Evolutionary conservation across 2,329 filamentous ascomycete species (phyloP).

Genomic region (Trichophyton benhamiae): DNA sequence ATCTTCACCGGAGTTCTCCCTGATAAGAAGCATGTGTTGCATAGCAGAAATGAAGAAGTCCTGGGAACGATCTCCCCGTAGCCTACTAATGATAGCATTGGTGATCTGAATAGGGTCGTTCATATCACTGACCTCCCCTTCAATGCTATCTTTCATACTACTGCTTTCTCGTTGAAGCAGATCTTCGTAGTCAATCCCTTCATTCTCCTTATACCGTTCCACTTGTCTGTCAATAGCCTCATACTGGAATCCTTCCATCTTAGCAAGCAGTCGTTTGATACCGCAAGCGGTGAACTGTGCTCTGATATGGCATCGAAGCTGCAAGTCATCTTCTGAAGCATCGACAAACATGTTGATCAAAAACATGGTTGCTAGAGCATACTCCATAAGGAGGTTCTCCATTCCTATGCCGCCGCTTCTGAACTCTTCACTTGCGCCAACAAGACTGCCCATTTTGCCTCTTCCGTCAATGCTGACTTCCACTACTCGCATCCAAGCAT

Average conservation of each 20-base stretch:
- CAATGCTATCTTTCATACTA: conserved; percentile 77
- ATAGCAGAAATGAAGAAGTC: conserved; percentile 94
- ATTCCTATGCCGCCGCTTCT: conserved; percentile 93
- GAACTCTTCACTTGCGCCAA: conserved; percentile 91
- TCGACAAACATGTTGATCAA: conserved; percentile 95
- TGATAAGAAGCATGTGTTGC: conserved; percentile 86
- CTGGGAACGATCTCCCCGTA: conserved; percentile 71
- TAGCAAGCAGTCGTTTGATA: conserved; percentile 82
- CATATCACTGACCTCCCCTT: conserved; percentile 79
- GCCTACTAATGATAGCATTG: conserved; percentile 77
- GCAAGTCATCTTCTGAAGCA: conserved; percentile 74
- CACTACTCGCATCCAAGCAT: conserved; percentile 96
- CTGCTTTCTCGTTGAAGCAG: conserved; percentile 83
- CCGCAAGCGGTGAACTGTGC: conserved; percentile 94
- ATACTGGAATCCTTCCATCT: conserved; percentile 98
- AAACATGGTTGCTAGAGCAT: conserved; percentile 86
- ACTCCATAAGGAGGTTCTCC: conserved; percentile 99
- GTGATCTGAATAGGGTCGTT: conserved; percentile 87
- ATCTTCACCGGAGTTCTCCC: conserved; percentile 85
- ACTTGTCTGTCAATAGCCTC: conserved; percentile 98
- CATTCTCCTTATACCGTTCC: conserved; percentile 81
- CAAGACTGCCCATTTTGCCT: conserved; percentile 96
- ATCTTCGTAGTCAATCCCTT: conserved; percentile 97
- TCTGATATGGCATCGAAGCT: conserved; percentile 83
- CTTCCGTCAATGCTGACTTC: conserved; percentile 94